phyloP scores from a whole-genome alignment of 176 grass and related monocot genomes.

The Paspalum vaginatum region DNA sequence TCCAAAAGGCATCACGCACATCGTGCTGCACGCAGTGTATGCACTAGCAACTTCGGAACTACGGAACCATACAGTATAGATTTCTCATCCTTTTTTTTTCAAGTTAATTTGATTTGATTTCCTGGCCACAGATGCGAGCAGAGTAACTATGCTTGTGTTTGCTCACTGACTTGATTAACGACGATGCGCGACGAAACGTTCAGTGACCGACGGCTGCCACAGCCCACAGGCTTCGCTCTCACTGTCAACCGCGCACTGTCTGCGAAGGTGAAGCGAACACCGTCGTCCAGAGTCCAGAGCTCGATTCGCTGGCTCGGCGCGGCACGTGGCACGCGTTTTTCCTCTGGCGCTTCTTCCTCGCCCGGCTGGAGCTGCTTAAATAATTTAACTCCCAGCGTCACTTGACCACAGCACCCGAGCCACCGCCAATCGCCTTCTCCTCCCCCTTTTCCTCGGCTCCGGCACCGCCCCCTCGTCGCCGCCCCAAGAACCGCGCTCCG shows the following conservation, averaged over 20 bases:
- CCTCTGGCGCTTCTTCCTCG: background rate
- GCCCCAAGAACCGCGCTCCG: background rate
- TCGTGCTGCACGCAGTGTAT: background rate
- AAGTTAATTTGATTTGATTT: background rate
- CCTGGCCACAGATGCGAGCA: background rate
- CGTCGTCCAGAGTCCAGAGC: conserved; percentile 4
- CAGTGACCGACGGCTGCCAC: background rate
- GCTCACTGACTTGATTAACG: background rate
- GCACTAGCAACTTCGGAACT: conserved; percentile 6
- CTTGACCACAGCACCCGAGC: background rate
- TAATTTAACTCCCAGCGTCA: background rate
- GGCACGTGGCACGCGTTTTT: conserved; percentile 34
- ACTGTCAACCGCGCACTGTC: background rate
- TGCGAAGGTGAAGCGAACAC: background rate
- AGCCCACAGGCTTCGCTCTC: background rate
- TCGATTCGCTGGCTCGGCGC: background rate
- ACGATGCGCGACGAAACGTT: background rate
- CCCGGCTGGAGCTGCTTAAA: conserved; percentile 5
- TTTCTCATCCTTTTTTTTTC: background rate
- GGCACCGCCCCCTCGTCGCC: background rate
- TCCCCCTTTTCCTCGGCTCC: background rate
- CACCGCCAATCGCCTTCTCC: conserved; percentile 11
- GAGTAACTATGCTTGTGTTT: background rate
- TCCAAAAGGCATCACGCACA: background rate
- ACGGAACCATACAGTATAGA: background rate